Percentiles rank a stretch among this genome's conserved stretches.
These are phyloP conservation scores for Aspergillus phoenicis DNA, from an alignment of 2,329 filamentous ascomycete genomes.

Conservation along the genomic window DNA sequence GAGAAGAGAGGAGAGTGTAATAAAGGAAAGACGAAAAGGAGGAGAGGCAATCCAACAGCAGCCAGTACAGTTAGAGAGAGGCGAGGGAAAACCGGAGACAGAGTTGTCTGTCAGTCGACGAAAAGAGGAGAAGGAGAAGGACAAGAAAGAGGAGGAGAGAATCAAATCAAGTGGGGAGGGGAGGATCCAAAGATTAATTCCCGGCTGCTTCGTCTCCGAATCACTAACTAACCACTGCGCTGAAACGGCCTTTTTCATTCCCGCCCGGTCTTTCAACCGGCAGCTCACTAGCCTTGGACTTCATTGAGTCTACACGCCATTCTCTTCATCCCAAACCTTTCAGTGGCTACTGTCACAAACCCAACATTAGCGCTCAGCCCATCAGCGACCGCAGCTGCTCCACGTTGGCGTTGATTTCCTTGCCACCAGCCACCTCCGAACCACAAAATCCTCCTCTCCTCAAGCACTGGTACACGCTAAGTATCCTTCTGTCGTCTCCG, in stretches of 20 bases:
- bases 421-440: constrained; percentile 10
- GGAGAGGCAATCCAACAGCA: not conserved
- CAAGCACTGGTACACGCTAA: not conserved
- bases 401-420: constrained; percentile 18
- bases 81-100: not conserved
- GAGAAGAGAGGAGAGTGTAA: not conserved
- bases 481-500: constrained; percentile 17
- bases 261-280: not conserved
- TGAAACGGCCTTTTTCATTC: not conserved
- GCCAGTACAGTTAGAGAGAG: not conserved
- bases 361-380: constrained; percentile 9
- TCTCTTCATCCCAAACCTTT: not conserved
- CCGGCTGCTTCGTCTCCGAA: not conserved
- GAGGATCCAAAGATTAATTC: not conserved
- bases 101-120: constrained; percentile 8
- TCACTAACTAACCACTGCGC: not conserved
- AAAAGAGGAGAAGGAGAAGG: not conserved
- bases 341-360: not conserved
- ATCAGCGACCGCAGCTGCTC: constrained; percentile 18
- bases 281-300: not conserved
- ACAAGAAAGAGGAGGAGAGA: not conserved
- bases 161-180: not conserved
- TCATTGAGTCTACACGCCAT: not conserved
- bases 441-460: constrained; percentile 9
- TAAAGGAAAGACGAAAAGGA: constrained; percentile 12